Evolutionary conservation across 192 early-diverging fungal species (phyloP).

Genomic region (Backusella macrospora): DNA sequence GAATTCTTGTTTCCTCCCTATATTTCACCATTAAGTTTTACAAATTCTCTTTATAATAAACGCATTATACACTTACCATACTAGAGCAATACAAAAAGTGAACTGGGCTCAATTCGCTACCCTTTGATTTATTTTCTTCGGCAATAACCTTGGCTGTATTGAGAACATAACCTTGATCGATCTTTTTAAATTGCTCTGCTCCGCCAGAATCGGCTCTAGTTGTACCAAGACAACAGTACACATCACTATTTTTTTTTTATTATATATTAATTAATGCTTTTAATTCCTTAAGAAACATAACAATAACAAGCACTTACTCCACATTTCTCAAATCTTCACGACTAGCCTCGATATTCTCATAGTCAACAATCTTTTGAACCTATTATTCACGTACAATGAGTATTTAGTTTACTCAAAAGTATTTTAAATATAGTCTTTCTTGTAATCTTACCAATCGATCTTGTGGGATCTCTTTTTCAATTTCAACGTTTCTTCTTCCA

Average conservation of each 20-base stretch:
- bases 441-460: constrained; percentile 42
- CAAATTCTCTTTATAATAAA: constrained; percentile 39
- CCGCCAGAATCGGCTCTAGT: constrained; percentile 67
- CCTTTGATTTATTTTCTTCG: constrained; percentile 48
- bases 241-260: constrained; percentile 47
- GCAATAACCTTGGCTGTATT: constrained; percentile 62
- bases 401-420: background rate
- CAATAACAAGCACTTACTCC: constrained; percentile 38
- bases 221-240: constrained; percentile 76
- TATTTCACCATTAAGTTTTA: constrained; percentile 70
- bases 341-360: constrained; percentile 64
- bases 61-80: constrained; percentile 20
- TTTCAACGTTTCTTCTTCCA: constrained; percentile 51
- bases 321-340: constrained; percentile 45
- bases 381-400: background rate
- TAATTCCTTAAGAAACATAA: background rate
- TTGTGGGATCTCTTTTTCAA: constrained; percentile 43
- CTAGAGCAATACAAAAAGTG: constrained; percentile 59
- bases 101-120: constrained; percentile 37
- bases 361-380: constrained; percentile 72
- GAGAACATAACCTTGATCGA: constrained; percentile 80
- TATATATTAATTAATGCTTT: background rate
- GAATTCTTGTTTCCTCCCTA: constrained; percentile 64
- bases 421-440: background rate
- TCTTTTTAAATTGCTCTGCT: constrained; percentile 68